Percentiles rank a stretch among this genome's conserved stretches.
phyloP scores from a whole-genome alignment of 495 filamentous ascomycete genomes.

The Geopyxis carbonaria region DNA sequence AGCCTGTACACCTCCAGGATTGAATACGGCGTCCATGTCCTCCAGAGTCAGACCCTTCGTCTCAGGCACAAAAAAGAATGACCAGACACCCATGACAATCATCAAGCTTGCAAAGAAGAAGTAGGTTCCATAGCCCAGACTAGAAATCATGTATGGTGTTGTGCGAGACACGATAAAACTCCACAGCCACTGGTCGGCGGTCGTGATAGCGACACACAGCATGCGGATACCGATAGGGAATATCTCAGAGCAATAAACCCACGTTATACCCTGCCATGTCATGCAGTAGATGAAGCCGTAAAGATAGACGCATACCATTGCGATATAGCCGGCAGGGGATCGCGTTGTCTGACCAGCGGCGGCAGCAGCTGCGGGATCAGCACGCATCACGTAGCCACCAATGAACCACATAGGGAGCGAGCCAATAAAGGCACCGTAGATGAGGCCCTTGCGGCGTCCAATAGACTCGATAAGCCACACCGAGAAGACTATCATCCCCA shows the following conservation, averaged over 20 bases:
- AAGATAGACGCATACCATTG: slow-evolving; percentile 28
- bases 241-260: slow-evolving; percentile 20
- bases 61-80: slow-evolving; percentile 37
- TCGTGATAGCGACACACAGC: slow-evolving; percentile 21
- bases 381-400: slow-evolving; percentile 21
- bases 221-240: slow-evolving; percentile 23
- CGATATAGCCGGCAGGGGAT: slow-evolving; percentile 24
- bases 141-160: slow-evolving; percentile 45
- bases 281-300: slow-evolving; percentile 25
- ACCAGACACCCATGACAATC: slow-evolving; percentile 47
- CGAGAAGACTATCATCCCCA: slow-evolving; percentile 21
- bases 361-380: slow-evolving; percentile 11
- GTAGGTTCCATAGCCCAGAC: slow-evolving; percentile 56
- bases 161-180: slow-evolving; percentile 21
- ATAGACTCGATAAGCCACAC: slow-evolving; percentile 17
- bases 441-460: slow-evolving; percentile 15
- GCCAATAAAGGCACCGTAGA: slow-evolving; percentile 19
- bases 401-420: slow-evolving; percentile 24
- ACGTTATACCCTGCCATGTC: slow-evolving; percentile 22
- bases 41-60: slow-evolving; percentile 37
- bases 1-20: no score
- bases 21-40: no score
- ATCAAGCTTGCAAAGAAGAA: slow-evolving; percentile 64
- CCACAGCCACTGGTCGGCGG: slow-evolving; percentile 23
- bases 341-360: slow-evolving; percentile 10